Conservation (phyloP, 2,329 filamentous ascomycete species). For the Fusarium tanahbumbuense region DNA sequence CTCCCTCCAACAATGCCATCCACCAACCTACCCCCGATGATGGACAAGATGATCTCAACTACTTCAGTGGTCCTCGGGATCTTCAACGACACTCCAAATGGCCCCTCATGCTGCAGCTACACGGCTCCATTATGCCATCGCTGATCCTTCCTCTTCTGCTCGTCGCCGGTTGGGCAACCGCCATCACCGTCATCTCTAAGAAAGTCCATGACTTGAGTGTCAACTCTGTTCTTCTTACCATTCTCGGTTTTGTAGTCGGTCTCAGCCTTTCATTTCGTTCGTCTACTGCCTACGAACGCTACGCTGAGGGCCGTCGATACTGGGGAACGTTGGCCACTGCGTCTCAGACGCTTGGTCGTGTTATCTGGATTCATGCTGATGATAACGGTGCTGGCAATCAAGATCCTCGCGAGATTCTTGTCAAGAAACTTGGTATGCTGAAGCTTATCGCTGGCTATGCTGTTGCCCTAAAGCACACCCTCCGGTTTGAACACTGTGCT, state of each 20-base stretch:
- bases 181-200: slow-evolving; percentile 69
- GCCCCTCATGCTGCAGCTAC: slow-evolving; percentile 79
- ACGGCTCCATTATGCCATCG: slow-evolving; percentile 79
- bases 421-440: slow-evolving; percentile 78
- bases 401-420: slow-evolving; percentile 72
- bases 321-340: slow-evolving; percentile 72
- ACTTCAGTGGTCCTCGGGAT: slow-evolving; percentile 74
- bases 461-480: slow-evolving; percentile 80
- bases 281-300: slow-evolving; percentile 81
- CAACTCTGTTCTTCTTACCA: slow-evolving; percentile 69
- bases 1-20: neutral
- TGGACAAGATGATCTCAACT: slow-evolving; percentile 59
- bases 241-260: slow-evolving; percentile 85
- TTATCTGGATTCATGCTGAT: slow-evolving; percentile 85
- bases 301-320: slow-evolving; percentile 71
- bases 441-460: slow-evolving; percentile 83
- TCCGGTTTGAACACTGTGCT: slow-evolving; percentile 85
- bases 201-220: slow-evolving; percentile 56
- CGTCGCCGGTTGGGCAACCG: slow-evolving; percentile 72
- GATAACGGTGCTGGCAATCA: slow-evolving; percentile 60
- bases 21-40: neutral
- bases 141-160: slow-evolving; percentile 76
- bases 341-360: slow-evolving; percentile 74
- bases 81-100: slow-evolving; percentile 79
- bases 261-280: slow-evolving; percentile 80